phyloP scores from a whole-genome alignment of 2,329 filamentous ascomycete genomes.

The Sclerotinia nivalis region DNA sequence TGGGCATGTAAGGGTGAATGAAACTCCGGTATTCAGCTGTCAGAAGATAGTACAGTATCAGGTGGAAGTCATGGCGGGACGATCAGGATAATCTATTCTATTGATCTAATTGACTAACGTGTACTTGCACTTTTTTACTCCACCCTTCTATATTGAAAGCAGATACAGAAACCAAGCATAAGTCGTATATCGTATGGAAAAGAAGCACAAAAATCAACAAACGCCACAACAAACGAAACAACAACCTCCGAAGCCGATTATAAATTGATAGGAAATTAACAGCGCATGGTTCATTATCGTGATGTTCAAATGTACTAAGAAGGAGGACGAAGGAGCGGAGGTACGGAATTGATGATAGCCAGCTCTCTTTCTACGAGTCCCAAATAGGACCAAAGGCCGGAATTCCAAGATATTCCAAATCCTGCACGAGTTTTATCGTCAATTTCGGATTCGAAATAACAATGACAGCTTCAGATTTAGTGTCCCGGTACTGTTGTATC shows the following conservation, averaged over 20 bases:
- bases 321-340: not conserved
- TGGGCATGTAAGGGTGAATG: not conserved
- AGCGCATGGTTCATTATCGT: slow-evolving; percentile 3
- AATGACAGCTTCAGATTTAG: slow-evolving; percentile 44
- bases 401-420: slow-evolving; percentile 44
- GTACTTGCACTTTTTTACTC: not conserved
- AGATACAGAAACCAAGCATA: not conserved
- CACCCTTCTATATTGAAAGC: not conserved
- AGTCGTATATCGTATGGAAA: not conserved
- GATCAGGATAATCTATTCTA: slow-evolving; percentile 5
- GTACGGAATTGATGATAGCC: not conserved
- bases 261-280: not conserved
- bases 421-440: slow-evolving; percentile 45
- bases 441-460: slow-evolving; percentile 44
- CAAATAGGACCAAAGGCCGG: slow-evolving; percentile 45
- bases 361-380: slow-evolving; percentile 33
- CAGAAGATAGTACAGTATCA: not conserved
- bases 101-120: slow-evolving; percentile 6
- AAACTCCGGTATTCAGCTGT: not conserved
- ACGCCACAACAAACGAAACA: slow-evolving; percentile 2
- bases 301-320: not conserved
- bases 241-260: not conserved
- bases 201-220: not conserved
- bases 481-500: slow-evolving; percentile 38
- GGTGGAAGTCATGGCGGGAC: not conserved